phyloP scores from a whole-genome alignment of 805 yeast genomes.

The Wickerhamiella galacta region DNA sequence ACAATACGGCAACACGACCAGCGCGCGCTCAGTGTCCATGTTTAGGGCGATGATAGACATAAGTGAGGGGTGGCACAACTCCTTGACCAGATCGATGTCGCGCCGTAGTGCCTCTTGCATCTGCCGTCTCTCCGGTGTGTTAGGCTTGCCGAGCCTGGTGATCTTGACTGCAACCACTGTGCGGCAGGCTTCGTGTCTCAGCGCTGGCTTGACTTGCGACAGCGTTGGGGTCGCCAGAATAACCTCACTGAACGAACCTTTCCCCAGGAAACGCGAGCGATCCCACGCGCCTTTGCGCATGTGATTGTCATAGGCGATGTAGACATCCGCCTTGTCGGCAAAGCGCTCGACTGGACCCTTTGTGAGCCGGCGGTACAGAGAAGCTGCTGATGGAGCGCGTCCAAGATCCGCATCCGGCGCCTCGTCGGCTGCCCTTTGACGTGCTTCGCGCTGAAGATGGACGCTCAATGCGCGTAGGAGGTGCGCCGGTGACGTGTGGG shows the following conservation, averaged over 20 bases:
- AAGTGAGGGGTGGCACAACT: slow-evolving; percentile 50
- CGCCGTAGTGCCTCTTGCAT: slow-evolving; percentile 49
- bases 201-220: slow-evolving; percentile 20
- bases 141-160: slow-evolving; percentile 27
- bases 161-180: slow-evolving; percentile 56
- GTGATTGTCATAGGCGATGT: slow-evolving; percentile 16
- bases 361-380: not conserved
- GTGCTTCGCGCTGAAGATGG: too few species aligned
- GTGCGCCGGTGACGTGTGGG: too few species aligned
- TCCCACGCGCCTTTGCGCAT: slow-evolving; percentile 18
- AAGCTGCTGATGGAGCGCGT: slow-evolving; percentile 1
- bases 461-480: too few species aligned
- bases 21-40: slow-evolving; percentile 24
- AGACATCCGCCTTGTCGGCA: slow-evolving; percentile 6
- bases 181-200: slow-evolving; percentile 9
- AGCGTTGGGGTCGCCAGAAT: slow-evolving; percentile 23
- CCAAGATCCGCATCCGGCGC: slow-evolving; percentile 1
- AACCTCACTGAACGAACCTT: slow-evolving; percentile 27
- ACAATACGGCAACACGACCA: slow-evolving; percentile 58
- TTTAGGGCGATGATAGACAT: slow-evolving; percentile 33
- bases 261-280: slow-evolving; percentile 21
- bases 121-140: slow-evolving; percentile 30
- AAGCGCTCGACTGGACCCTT: slow-evolving; percentile 2
- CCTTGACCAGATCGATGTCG: slow-evolving; percentile 41
- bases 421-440: too few species aligned